Conservation (phyloP, 345 rosid species). For the Luvunga scandens region DNA sequence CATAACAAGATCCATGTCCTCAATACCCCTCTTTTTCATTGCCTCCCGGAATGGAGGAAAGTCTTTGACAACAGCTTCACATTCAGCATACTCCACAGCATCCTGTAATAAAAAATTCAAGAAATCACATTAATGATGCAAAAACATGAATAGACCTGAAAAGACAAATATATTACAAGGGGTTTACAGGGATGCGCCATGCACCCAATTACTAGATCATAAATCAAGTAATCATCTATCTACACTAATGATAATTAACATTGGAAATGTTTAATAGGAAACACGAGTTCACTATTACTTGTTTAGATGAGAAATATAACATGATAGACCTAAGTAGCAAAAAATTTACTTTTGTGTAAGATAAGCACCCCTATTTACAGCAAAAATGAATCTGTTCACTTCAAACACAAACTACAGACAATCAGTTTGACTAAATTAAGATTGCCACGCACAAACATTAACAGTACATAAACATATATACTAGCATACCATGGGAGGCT, state of each 20-base stretch:
- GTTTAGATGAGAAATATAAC: not conserved
- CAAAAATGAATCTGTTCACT: not conserved
- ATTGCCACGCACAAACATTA: not conserved
- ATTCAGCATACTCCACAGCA: slow-evolving; percentile 72
- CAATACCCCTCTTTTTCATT: slow-evolving; percentile 73
- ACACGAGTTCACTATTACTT: not conserved
- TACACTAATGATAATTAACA: not conserved
- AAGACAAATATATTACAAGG: not conserved
- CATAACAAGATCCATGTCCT: slow-evolving; percentile 78
- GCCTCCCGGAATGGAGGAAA: slow-evolving; percentile 66
- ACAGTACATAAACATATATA: not conserved
- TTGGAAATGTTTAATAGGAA: not conserved
- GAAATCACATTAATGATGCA: slow-evolving; percentile 1
- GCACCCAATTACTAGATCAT: not conserved
- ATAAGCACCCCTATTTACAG: not conserved
- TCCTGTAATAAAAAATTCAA: slow-evolving; percentile 38
- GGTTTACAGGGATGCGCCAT: not conserved
- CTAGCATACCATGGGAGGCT: slow-evolving; percentile 69
- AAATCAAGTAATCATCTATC: not conserved
- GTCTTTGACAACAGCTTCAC: slow-evolving; percentile 72
- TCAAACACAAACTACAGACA: not conserved
- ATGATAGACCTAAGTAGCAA: not conserved
- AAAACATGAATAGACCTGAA: not conserved
- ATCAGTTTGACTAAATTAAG: not conserved
- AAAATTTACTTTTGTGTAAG: not conserved